phyloP scores from a whole-genome alignment of 768 basidiomycete genomes.

The Naematelia encephala region DNA sequence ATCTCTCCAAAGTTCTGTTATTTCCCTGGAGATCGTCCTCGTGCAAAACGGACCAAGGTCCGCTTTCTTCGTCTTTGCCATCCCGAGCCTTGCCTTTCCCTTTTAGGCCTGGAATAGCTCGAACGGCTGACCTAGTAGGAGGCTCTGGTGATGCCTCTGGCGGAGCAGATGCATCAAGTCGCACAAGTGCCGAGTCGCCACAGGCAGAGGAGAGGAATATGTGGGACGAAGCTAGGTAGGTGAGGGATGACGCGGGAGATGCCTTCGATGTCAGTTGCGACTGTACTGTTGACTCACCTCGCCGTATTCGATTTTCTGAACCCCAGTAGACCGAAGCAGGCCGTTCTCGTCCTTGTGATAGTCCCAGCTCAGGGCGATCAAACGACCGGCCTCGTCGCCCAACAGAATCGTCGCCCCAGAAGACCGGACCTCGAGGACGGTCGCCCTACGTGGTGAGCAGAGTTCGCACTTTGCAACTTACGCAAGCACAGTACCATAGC shows the following conservation, averaged over 20 bases:
- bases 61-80: slow-evolving; percentile 14
- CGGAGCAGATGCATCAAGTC: slow-evolving; percentile 1
- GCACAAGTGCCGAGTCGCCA: slow-evolving; percentile 41
- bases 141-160: not conserved
- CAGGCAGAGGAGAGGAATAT: slow-evolving; percentile 43
- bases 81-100: slow-evolving; percentile 34
- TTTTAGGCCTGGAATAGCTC: slow-evolving; percentile 21
- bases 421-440: slow-evolving; percentile 17
- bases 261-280: slow-evolving; percentile 15
- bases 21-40: slow-evolving; percentile 13
- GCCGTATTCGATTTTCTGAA: slow-evolving; percentile 35
- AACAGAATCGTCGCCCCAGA: slow-evolving; percentile 33
- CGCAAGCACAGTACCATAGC: slow-evolving; percentile 46
- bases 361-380: slow-evolving; percentile 32
- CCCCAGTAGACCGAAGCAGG: slow-evolving; percentile 13
- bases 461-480: slow-evolving; percentile 19
- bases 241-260: slow-evolving; percentile 42
- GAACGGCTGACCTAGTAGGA: slow-evolving; percentile 4
- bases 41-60: slow-evolving; percentile 10
- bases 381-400: slow-evolving; percentile 44
- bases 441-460: slow-evolving; percentile 18
- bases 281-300: slow-evolving; percentile 25
- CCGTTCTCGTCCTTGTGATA: slow-evolving; percentile 1
- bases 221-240: slow-evolving; percentile 30
- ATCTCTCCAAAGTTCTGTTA: slow-evolving; percentile 30